Percentiles rank a stretch among this genome's conserved stretches.
phyloP scores from a whole-genome alignment of 805 yeast species.

The Candida alai region DNA sequence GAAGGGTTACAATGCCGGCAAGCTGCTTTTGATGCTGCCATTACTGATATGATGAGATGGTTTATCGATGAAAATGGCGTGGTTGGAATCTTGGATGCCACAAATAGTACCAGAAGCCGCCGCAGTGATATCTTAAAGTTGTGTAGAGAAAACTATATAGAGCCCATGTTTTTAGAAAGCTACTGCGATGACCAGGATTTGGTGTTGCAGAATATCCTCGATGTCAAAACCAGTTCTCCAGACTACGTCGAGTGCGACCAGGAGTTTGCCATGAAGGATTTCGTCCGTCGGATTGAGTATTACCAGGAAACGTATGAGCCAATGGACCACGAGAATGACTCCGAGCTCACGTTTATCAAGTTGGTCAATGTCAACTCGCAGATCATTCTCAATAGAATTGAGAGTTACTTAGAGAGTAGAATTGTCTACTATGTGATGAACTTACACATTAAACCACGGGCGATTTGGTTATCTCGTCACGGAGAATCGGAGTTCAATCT shows the following conservation, averaged over 20 bases:
- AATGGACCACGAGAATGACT: conserved; percentile 53
- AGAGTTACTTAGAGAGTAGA: conserved; percentile 84
- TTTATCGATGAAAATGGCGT: conserved; percentile 73
- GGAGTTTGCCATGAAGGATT: conserved; percentile 69
- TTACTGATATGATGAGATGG: conserved; percentile 83
- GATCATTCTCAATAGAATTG: conserved; percentile 82
- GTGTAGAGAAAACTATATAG: conserved; percentile 63
- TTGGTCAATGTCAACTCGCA: conserved; percentile 84
- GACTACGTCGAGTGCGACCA: conserved; percentile 70
- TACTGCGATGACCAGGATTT: conserved; percentile 82
- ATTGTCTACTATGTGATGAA: conserved; percentile 96
- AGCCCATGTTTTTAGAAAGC: conserved; percentile 90
- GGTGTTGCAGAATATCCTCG: conserved; percentile 73
- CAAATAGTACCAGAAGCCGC: conserved; percentile 76
- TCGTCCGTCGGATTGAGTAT: conserved; percentile 65
- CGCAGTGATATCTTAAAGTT: conserved; percentile 61
- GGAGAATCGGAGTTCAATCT: conserved; percentile 92
- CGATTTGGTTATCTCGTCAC: conserved; percentile 91
- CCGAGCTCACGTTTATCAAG: conserved; percentile 77
- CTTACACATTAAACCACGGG: conserved; percentile 85
- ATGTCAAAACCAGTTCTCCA: conserved; percentile 83
- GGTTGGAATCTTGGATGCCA: conserved; percentile 93
- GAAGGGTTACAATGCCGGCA: conserved; percentile 62
- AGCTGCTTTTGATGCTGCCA: conserved; percentile 69
- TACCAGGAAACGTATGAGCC: conserved; percentile 79